A percentile compares a stretch with the other conserved stretches of the same genome.
Conservation (phyloP, 306 rosid species). For the Notholithocarpus densiflorus region DNA sequence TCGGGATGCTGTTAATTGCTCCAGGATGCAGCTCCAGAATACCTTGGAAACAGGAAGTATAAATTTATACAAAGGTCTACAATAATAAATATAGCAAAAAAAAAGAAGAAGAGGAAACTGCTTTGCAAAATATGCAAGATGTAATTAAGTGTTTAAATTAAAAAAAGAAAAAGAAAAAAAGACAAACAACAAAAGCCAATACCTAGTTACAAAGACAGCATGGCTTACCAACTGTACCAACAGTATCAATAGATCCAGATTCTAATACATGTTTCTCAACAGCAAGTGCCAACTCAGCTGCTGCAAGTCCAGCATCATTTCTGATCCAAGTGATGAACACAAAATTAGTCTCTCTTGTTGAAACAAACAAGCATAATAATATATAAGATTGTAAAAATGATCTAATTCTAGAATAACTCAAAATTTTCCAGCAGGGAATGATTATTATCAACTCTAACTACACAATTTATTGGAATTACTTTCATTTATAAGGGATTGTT, state of each 20-base stretch:
- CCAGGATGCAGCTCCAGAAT: constrained; percentile 88
- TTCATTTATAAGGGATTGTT: background rate
- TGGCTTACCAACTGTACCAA: constrained; percentile 86
- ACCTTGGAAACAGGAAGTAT: constrained; percentile 42
- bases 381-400: background rate
- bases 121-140: background rate
- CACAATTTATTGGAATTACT: background rate
- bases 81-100: background rate
- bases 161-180: background rate
- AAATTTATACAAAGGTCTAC: constrained; percentile 1
- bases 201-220: background rate
- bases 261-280: constrained; percentile 85
- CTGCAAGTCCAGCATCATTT: constrained; percentile 97
- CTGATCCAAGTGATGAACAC: constrained; percentile 39
- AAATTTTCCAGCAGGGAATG: background rate
- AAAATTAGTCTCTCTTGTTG: constrained; percentile 6
- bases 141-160: background rate
- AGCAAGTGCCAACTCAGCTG: constrained; percentile 83
- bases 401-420: background rate
- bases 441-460: background rate
- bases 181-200: background rate
- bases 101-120: background rate
- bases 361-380: background rate
- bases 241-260: constrained; percentile 89
- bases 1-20: constrained; percentile 96